Evolutionary conservation across 495 filamentous ascomycete genomes (phyloP).

Genomic region (Lophium mytilinum): DNA sequence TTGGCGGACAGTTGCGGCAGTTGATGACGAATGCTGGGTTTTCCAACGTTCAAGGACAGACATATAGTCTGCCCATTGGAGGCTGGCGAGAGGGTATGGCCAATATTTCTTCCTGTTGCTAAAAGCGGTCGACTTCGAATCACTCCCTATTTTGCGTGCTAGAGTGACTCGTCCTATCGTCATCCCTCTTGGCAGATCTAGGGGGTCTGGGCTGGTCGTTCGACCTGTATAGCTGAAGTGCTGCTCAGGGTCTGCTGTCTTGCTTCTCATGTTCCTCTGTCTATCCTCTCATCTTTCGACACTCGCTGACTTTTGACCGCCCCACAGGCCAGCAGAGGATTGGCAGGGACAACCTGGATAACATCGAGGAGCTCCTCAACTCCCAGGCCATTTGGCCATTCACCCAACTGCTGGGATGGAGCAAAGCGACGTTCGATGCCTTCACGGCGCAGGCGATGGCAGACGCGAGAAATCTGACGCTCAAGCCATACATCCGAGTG

Average conservation of each 20-base stretch:
- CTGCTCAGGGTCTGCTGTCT: background rate
- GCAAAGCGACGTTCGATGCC: slow-evolving; percentile 16
- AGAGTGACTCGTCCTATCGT: too few species aligned
- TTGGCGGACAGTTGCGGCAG: slow-evolving; percentile 22
- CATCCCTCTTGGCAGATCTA: background rate
- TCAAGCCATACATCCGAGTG: slow-evolving; percentile 30
- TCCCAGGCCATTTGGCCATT: slow-evolving; percentile 29
- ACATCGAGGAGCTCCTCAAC: slow-evolving; percentile 25
- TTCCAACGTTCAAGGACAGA: slow-evolving; percentile 7
- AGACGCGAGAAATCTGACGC: slow-evolving; percentile 19
- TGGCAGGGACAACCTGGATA: slow-evolving; percentile 19
- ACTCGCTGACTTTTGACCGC: background rate
- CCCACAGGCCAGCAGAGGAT: slow-evolving; percentile 4
- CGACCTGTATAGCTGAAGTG: too few species aligned
- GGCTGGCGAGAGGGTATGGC: slow-evolving; percentile 18
- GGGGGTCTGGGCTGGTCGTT: too few species aligned
- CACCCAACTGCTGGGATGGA: slow-evolving; percentile 21
- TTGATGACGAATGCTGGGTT: slow-evolving; percentile 13
- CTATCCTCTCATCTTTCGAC: background rate
- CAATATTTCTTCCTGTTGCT: background rate
- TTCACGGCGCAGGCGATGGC: slow-evolving; percentile 20
- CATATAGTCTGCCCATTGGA: slow-evolving; percentile 18
- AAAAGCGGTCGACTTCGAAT: background rate
- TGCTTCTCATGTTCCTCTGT: background rate
- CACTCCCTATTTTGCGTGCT: too few species aligned